These are phyloP conservation scores for Epithele typhae DNA, from an alignment of 768 basidiomycete genomes.

Conservation along the genomic window DNA sequence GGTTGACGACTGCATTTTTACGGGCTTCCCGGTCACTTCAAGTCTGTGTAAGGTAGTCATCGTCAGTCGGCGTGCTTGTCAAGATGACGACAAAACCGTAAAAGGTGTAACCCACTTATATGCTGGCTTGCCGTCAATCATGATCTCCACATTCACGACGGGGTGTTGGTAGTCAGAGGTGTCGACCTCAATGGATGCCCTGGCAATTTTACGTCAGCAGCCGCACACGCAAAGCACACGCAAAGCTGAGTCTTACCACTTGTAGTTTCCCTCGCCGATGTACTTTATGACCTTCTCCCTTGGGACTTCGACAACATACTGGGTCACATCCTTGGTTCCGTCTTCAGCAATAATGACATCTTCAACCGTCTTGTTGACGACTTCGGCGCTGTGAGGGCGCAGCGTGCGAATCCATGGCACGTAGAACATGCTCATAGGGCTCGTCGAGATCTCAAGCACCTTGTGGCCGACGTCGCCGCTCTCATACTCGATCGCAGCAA, in stretches of 20 bases:
- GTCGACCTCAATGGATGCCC: conserved; percentile 69
- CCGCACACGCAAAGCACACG: not conserved
- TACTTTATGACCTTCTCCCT: conserved; percentile 55
- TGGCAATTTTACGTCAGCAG: conserved; percentile 19
- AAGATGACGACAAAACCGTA: no score
- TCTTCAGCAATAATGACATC: conserved; percentile 22
- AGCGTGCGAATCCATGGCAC: conserved; percentile 58
- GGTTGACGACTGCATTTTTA: conserved; percentile 36
- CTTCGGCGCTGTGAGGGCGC: conserved; percentile 37
- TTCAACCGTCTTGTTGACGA: conserved; percentile 32
- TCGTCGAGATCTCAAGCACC: conserved; percentile 64
- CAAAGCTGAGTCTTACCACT: conserved; percentile 42
- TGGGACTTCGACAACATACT: conserved; percentile 38
- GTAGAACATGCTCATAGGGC: conserved; percentile 67
- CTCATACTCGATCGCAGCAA: conserved; percentile 64
- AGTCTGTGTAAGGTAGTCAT: conserved; percentile 30
- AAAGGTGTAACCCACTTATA: conserved; percentile 42
- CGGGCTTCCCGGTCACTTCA: conserved; percentile 45
- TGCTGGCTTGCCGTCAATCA: conserved; percentile 52
- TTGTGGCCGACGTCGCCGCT: conserved; percentile 33
- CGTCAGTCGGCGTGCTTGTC: not conserved
- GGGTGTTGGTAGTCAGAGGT: conserved; percentile 51
- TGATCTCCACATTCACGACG: conserved; percentile 48
- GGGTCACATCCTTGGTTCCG: conserved; percentile 15
- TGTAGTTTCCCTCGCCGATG: conserved; percentile 59